Conservation (phyloP, 1,139 yeast genomes). For the Sugiyamaella pinicola region DNA sequence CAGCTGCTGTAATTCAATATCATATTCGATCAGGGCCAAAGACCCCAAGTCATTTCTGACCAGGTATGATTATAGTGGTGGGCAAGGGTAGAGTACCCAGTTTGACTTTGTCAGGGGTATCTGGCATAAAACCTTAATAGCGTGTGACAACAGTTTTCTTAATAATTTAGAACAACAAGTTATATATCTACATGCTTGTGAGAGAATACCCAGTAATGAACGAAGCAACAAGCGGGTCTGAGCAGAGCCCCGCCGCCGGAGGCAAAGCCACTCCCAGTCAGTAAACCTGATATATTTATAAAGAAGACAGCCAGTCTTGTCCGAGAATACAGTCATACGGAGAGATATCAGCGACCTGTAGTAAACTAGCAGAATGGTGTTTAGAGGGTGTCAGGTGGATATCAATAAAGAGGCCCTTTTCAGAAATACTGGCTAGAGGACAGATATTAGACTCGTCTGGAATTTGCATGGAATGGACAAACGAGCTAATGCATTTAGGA, state of each 20-base stretch:
- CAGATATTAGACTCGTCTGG: background rate
- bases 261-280: no score
- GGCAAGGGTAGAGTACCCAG: background rate
- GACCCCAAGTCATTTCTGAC: no score
- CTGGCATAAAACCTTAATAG: background rate
- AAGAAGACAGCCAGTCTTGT: constrained; percentile 9
- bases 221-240: no score
- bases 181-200: no score
- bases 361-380: background rate
- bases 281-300: background rate
- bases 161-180: no score
- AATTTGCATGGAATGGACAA: constrained; percentile 7
- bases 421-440: constrained; percentile 7
- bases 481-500: background rate
- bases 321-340: constrained; percentile 17
- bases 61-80: background rate
- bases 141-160: background rate
- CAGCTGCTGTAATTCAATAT: no score
- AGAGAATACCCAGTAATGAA: no score
- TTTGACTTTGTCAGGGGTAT: background rate
- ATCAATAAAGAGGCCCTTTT: constrained; percentile 9
- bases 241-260: background rate
- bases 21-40: no score
- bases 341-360: constrained; percentile 12
- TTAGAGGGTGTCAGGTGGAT: background rate